Evolutionary conservation across 2,329 filamentous ascomycete genomes (phyloP).

Genomic region (Aspergillus glaucus): DNA sequence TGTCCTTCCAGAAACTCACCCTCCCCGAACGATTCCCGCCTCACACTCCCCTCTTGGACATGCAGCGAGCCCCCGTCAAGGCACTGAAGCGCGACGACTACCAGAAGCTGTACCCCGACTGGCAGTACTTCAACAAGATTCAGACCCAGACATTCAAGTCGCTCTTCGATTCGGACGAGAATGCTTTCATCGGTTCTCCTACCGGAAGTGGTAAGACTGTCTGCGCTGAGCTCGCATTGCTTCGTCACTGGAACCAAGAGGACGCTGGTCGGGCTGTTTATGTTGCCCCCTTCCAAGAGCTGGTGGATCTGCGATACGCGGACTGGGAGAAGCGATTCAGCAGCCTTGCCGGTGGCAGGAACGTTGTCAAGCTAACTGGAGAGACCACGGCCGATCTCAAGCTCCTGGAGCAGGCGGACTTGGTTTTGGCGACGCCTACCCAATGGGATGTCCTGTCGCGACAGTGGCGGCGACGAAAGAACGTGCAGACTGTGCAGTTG

Average conservation of each 20-base stretch:
- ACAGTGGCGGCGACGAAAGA: conserved; percentile 95
- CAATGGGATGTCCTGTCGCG: conserved; percentile 96
- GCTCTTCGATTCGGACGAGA: conserved; percentile 83
- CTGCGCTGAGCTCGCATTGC: conserved; percentile 86
- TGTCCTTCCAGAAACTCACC: conserved; percentile 92
- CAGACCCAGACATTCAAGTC: conserved; percentile 97
- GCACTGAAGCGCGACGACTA: conserved; percentile 84
- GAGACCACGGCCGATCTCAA: conserved; percentile 89
- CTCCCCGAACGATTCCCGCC: conserved; percentile 93
- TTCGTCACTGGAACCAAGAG: conserved; percentile 75
- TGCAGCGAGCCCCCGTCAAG: conserved; percentile 83
- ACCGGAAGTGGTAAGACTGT: conserved; percentile 95
- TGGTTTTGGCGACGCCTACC: conserved; percentile 83
- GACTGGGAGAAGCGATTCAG: conserved; percentile 79
- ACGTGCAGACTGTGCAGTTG: conserved; percentile 80
- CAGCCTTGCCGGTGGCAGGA: conserved; percentile 71
- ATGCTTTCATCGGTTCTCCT: conserved; percentile 86
- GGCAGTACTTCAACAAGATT: conserved; percentile 90
- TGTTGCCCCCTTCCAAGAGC: conserved; percentile 87
- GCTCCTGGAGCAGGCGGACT: conserved; percentile 75
- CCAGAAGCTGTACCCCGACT: conserved; percentile 71
- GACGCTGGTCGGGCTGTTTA: conserved; percentile 79
- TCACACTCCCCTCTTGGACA: conserved; percentile 83
- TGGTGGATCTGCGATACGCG: conserved; percentile 72
- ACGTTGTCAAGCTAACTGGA: conserved; percentile 86